Base-by-base conservation (phyloP, 2,329 filamentous ascomycete species). In the Beauveria australis region DNA sequence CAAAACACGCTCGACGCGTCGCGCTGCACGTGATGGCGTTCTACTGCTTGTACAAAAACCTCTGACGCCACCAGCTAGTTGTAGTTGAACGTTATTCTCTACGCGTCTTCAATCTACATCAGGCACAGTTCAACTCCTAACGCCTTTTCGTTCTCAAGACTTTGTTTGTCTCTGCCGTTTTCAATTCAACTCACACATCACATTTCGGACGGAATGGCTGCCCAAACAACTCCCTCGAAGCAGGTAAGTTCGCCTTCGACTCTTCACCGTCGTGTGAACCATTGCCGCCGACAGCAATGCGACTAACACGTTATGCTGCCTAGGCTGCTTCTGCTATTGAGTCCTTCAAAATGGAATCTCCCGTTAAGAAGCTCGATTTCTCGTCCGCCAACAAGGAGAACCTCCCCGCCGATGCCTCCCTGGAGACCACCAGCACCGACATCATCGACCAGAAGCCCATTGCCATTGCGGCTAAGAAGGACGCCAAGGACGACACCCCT, bases 301-400 rank as follows among this genome's bases (percentile, higher is more conserved):
- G 60, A 60, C 74, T 79, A 74, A 78, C 67, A 61, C 28, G 59
- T 56, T 63, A 60, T 64, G 44, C 61, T 53, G 54, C 52, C 65
- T 73, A 97, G 93, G 89, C 89, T 79, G 89, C 92, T 70, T 87
- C 90, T 71, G 91, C 87, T 69, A 88, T 97, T 72, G 87, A 94
- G 76, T 86, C 85, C 68, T 83, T 97, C 75, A 95, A 93, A 79
- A 95, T 97, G 86, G 90, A 95, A 68, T 94, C 91, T 1, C 92
- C 92, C 51, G 79, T 89, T 65, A 96, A 96, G 88, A 95, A 95
- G 83, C 84, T 94, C 67, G 82, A 89, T 79, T 91, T 96, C 74
- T 77, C 82, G 66, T 72, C 79, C 59, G 81, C 81, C 62, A 82
- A 91, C 79, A 96, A 96, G 79, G 92, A 96, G 79, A 96, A 96